A percentile compares a stretch with the other conserved stretches of the same genome.
Evolutionary conservation across 2,329 filamentous ascomycete genomes (phyloP).

Genomic region (Eutypella sp.): DNA sequence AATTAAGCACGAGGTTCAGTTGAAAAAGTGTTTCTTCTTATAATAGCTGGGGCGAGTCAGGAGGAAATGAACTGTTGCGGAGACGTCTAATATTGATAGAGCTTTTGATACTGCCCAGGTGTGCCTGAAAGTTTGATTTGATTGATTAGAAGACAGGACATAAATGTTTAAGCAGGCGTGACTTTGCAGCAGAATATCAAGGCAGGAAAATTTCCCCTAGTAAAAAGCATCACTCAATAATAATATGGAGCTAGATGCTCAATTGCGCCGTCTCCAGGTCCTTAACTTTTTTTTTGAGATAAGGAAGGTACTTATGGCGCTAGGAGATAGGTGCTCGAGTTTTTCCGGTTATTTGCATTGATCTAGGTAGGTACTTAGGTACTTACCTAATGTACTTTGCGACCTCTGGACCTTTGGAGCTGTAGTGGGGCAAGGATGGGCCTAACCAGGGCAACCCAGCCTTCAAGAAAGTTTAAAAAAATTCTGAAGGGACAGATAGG

Average conservation of each 20-base stretch:
- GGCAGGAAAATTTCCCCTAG: not conserved
- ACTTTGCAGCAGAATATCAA: not conserved
- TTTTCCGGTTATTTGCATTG: not conserved
- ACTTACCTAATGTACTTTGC: not conserved
- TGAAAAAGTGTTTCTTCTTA: too few relatives aligned
- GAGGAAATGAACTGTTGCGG: too few relatives aligned
- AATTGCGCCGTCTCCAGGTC: too few relatives aligned
- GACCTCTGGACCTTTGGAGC: not conserved
- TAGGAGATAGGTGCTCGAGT: not conserved
- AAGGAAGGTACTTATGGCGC: too few relatives aligned
- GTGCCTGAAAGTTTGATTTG: not conserved
- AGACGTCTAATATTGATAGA: too few relatives aligned
- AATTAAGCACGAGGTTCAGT: too few relatives aligned
- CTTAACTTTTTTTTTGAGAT: not conserved
- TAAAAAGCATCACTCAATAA: not conserved
- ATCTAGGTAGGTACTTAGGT: not conserved
- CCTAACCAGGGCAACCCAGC: too few relatives aligned
- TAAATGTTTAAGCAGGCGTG: not conserved
- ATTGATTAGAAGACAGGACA: not conserved
- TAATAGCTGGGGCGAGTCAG: too few relatives aligned
- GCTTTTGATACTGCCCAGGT: too few relatives aligned
- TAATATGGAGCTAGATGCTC: not conserved
- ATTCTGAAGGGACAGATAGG: too few relatives aligned
- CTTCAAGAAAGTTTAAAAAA: too few relatives aligned
- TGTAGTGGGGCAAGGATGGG: not conserved